phyloP scores from a whole-genome alignment of 768 basidiomycete species.

The Baorangia bicolor region DNA sequence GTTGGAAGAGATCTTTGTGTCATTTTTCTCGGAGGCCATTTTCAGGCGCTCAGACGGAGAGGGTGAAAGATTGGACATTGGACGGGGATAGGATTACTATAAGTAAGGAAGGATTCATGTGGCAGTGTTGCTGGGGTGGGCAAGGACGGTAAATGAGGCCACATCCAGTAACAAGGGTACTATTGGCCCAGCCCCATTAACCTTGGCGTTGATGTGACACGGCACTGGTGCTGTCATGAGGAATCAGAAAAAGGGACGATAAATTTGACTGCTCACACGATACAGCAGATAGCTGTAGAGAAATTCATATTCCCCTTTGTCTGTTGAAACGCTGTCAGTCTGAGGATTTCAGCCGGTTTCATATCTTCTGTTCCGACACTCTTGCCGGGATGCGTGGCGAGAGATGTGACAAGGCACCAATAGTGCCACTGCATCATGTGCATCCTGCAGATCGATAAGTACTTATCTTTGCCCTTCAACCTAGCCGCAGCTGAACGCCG shows the following conservation, averaged over 20 bases:
- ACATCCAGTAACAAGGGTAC: neutral
- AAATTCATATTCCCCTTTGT: neutral
- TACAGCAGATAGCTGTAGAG: neutral
- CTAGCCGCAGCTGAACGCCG: no score
- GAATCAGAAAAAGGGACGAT: neutral
- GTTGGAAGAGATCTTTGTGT: neutral
- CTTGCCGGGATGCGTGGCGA: no score
- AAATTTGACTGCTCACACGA: neutral
- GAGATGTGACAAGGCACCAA: no score
- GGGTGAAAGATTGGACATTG: neutral
- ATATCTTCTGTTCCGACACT: no score
- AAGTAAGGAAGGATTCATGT: neutral
- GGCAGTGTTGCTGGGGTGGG: neutral
- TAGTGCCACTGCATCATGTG: no score
- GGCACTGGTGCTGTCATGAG: neutral
- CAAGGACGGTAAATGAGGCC: neutral
- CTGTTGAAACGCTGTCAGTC: no score
- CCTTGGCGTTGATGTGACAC: no score
- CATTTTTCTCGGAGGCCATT: conserved; percentile 27
- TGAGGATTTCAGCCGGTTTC: no score
- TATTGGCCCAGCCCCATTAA: no score
- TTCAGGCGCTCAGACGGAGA: neutral
- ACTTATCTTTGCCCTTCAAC: no score
- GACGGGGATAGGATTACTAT: neutral
- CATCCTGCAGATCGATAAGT: no score